phyloP scores from a whole-genome alignment of 2,329 filamentous ascomycete genomes.

The Aspergillus luchuensis region DNA sequence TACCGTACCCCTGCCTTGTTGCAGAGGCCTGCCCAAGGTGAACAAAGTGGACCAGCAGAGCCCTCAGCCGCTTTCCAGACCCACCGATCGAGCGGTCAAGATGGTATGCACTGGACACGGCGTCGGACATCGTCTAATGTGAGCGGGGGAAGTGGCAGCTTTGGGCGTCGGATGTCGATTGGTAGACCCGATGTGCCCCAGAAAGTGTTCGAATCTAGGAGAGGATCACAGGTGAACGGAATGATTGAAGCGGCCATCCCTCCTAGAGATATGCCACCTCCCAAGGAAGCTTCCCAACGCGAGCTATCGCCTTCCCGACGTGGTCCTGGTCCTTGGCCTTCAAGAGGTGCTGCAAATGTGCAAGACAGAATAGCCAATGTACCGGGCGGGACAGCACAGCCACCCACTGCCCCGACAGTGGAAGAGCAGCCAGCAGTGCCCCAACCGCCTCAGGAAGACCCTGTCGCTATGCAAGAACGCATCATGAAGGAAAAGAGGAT shows the following conservation, averaged over 20 bases:
- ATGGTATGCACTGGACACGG: slow-evolving; percentile 65
- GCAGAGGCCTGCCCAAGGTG: slow-evolving; percentile 68
- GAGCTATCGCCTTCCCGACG: slow-evolving; percentile 33
- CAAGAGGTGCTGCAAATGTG: slow-evolving; percentile 30
- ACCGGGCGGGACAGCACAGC: slow-evolving; percentile 23
- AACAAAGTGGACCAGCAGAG: slow-evolving; percentile 69
- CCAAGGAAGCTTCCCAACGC: slow-evolving; percentile 24
- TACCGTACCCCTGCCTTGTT: slow-evolving; percentile 75
- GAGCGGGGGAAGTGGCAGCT: slow-evolving; percentile 77
- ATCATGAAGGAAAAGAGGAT: slow-evolving; percentile 63
- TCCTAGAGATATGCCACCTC: slow-evolving; percentile 27
- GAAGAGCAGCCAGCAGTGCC: slow-evolving; percentile 22
- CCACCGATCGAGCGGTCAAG: slow-evolving; percentile 68
- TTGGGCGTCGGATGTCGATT: slow-evolving; percentile 64
- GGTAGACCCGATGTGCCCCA: slow-evolving; percentile 49
- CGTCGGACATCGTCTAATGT: slow-evolving; percentile 88
- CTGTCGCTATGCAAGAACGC: slow-evolving; percentile 58
- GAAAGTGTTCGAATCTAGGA: slow-evolving; percentile 42
- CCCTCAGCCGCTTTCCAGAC: slow-evolving; percentile 87
- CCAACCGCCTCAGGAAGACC: slow-evolving; percentile 38
- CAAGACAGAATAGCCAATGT: slow-evolving; percentile 30
- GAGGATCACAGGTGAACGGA: slow-evolving; percentile 44
- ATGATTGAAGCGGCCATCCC: slow-evolving; percentile 36
- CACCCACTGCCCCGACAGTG: slow-evolving; percentile 15
- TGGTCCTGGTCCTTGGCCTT: slow-evolving; percentile 31